Base-by-base conservation (phyloP, 1,139 yeast species). In the Hyphopichia fennica region DNA sequence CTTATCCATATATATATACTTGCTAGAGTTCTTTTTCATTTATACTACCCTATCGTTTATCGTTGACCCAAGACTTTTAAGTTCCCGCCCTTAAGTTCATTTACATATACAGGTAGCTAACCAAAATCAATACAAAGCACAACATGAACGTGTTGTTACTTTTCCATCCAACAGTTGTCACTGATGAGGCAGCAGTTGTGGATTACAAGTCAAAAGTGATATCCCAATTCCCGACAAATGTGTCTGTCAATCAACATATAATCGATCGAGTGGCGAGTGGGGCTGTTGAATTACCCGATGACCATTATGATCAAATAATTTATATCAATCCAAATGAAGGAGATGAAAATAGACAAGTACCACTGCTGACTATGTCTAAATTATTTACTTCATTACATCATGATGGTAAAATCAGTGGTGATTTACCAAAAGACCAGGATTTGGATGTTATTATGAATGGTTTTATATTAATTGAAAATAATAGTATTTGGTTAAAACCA, bases 151-250 rank as follows among this genome's bases (percentile, higher is more conserved):
- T 72, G 25, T 62, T 84, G 41, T 65, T 86, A 35, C 69, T 87
- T 41, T 72, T 87, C 40, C 91, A 86, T 53, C 93, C 95, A 11
- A 82, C 87, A 5, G 77, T 82, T 41, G 90, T 87, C 5, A 79
- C 87, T 0, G 76, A 80, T 35, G 84, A 82, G 29, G 68, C 63
- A 18, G 46, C 61, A 33, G 81, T 83, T 19, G 75, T 67, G 37
- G 41, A 52, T 2, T 59, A 67, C 37, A 77, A 79, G 51, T 18
- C 30, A 45, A 16, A 36, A 48, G 30, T 40, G 49, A 13, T 54
- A 58, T 28, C 39, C 57, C n/a, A n/a, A n/a, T n/a, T n/a, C n/a
- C n/a, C n/a, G n/a, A n/a, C n/a, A 62, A 33, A 56, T 57, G 35
- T 35, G 15, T 52, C 49, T n/a, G 53, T 79, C 19, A 71, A 72